Conservation (phyloP, 1,284 basidiomycete species). For the Schizopora paradoxa region DNA sequence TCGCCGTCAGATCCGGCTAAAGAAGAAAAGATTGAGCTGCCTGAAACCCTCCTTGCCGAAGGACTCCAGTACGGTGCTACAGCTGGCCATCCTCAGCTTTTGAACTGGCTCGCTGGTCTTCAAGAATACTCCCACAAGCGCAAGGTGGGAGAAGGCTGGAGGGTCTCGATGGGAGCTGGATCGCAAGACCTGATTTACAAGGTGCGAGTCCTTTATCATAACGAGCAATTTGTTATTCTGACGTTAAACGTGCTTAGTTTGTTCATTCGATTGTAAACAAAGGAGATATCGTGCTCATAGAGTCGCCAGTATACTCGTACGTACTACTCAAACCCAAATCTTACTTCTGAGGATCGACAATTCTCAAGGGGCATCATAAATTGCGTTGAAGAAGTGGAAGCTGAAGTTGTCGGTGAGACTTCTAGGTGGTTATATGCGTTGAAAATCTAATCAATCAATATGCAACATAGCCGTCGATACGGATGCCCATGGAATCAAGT, state of each 20-base stretch:
- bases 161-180: conserved; percentile 73
- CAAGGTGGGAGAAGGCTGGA: conserved; percentile 55
- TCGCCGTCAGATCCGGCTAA: conserved; percentile 39
- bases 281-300: conserved; percentile 51
- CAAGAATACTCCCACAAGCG: conserved; percentile 65
- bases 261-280: conserved; percentile 46
- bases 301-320: conserved; percentile 78
- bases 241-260: conserved; percentile 27
- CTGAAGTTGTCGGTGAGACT: conserved; percentile 11
- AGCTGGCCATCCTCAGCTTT: conserved; percentile 58
- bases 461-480: conserved; percentile 79
- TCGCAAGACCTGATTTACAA: conserved; percentile 89
- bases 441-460: conserved; percentile 4
- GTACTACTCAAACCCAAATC: conserved; percentile 22
- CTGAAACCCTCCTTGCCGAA: conserved; percentile 50
- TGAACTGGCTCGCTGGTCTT: conserved; percentile 61
- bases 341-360: conserved; percentile 7
- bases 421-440: not conserved
- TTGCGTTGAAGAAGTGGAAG: conserved; percentile 11
- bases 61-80: conserved; percentile 80
- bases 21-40: conserved; percentile 45
- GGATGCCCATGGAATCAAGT: conserved; percentile 72
- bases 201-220: conserved; percentile 34
- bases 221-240: too few species aligned
- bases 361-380: conserved; percentile 12